Conservation (phyloP, 108 stramenopile species). For the Cylindrotheca fusiformis region DNA sequence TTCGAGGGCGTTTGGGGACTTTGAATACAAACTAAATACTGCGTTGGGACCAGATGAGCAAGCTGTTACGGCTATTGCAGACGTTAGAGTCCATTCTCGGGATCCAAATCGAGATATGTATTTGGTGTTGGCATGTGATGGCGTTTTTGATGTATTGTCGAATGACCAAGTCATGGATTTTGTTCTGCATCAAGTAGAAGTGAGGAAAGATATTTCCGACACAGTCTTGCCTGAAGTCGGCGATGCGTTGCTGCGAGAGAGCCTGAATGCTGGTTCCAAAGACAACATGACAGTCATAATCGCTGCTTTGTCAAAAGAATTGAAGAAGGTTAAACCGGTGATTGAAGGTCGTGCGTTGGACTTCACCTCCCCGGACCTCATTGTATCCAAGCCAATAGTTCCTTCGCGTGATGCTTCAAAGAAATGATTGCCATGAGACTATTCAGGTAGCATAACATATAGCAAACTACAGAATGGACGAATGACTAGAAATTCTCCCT, state of each 20-base stretch:
- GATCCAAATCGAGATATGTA: constrained; percentile 46
- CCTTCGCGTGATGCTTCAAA: neutral
- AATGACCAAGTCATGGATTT: constrained; percentile 72
- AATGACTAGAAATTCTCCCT: no score
- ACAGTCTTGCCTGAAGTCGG: constrained; percentile 58
- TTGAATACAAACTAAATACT: constrained; percentile 87
- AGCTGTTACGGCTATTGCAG: constrained; percentile 79
- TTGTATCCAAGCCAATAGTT: neutral
- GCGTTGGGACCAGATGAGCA: constrained; percentile 63
- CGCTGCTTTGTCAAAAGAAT: constrained; percentile 46
- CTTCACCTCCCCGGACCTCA: constrained; percentile 4
- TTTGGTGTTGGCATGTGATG: constrained; percentile 92
- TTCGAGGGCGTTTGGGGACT: constrained; percentile 90
- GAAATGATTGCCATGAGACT: neutral
- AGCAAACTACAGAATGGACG: neutral
- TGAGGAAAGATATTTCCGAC: constrained; percentile 17
- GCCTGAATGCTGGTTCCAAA: constrained; percentile 57
- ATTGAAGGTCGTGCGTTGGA: constrained; percentile 11
- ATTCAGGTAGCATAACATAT: neutral
- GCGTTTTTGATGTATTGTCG: constrained; percentile 82
- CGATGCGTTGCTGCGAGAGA: constrained; percentile 67
- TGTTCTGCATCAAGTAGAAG: constrained; percentile 43
- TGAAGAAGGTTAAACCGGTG: neutral
- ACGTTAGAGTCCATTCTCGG: constrained; percentile 65
- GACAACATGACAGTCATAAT: constrained; percentile 91